These are phyloP conservation scores for Apiospora aurea DNA, from an alignment of 2,329 filamentous ascomycete species.

Conservation along the genomic window DNA sequence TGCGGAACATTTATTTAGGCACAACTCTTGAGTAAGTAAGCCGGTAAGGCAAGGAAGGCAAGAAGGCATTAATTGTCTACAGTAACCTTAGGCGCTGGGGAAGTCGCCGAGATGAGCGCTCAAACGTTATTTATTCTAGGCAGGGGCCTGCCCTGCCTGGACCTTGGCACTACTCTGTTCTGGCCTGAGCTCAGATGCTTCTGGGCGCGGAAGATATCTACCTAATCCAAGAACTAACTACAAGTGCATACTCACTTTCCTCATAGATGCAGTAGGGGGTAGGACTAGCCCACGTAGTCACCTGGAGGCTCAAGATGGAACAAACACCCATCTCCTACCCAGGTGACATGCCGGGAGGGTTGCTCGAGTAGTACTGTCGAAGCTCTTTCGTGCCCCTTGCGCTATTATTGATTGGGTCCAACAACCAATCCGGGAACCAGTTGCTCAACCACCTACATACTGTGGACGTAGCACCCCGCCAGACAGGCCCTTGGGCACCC, in stretches of 20 bases:
- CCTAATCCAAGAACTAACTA: too few species aligned
- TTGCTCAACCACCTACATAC: slow-evolving; percentile 17
- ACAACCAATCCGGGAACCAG: slow-evolving; percentile 12
- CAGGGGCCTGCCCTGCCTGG: not conserved
- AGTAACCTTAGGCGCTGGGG: too few species aligned
- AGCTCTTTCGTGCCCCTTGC: slow-evolving; percentile 21
- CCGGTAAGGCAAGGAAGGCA: not conserved
- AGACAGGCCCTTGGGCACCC: slow-evolving; percentile 20
- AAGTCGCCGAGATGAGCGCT: slow-evolving; percentile 11
- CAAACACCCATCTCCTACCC: not conserved
- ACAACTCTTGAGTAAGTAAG: not conserved
- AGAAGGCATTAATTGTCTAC: not conserved
- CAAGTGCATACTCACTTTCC: too few species aligned
- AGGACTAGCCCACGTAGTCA: not conserved
- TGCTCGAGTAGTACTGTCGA: not conserved
- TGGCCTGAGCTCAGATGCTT: too few species aligned
- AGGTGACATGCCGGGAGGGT: not conserved
- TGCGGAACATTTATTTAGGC: not conserved
- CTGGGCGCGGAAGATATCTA: too few species aligned
- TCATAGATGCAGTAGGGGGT: too few species aligned
- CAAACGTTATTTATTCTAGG: not conserved
- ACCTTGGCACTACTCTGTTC: not conserved
- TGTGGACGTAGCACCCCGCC: slow-evolving; percentile 19
- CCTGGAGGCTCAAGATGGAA: not conserved
- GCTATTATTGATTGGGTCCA: slow-evolving; percentile 21